A percentile compares a stretch with the other conserved stretches of the same genome.
Evolutionary conservation across 257 asterid genomes (phyloP).

Genomic region (Buddleja alternifolia): DNA sequence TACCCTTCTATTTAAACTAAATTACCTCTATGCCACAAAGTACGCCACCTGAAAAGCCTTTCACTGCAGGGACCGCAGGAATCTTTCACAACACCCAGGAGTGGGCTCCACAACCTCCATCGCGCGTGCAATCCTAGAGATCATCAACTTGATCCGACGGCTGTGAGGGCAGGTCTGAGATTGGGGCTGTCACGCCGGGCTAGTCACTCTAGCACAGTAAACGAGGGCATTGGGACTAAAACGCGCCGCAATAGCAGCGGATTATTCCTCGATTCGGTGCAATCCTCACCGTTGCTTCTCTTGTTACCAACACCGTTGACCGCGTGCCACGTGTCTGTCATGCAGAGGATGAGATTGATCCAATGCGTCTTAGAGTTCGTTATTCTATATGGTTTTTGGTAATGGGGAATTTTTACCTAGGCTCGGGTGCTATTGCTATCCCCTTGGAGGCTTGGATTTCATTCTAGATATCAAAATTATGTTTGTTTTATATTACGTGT

Average conservation of each 20-base stretch:
- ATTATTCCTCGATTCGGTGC: slow-evolving; percentile 24
- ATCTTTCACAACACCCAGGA: background rate
- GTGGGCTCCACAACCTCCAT: slow-evolving; percentile 13
- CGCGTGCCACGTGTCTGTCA: slow-evolving; percentile 24
- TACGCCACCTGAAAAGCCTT: slow-evolving; percentile 13
- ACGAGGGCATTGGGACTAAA: slow-evolving; percentile 52
- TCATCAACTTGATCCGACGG: slow-evolving; percentile 34
- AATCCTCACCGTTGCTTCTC: background rate
- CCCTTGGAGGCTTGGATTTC: too few species aligned
- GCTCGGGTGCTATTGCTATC: too few species aligned
- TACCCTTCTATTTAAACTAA: too few species aligned
- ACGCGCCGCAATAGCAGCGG: slow-evolving; percentile 51
- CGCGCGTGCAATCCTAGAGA: slow-evolving; percentile 37
- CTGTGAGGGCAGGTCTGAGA: slow-evolving; percentile 16
- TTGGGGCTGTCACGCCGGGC: slow-evolving; percentile 29
- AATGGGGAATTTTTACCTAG: too few species aligned
- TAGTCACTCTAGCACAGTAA: slow-evolving; percentile 34
- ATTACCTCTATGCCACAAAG: too few species aligned
- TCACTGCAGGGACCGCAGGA: background rate
- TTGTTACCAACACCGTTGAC: slow-evolving; percentile 23
- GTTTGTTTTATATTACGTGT: too few species aligned
- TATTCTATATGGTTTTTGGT: background rate
- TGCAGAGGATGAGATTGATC: slow-evolving; percentile 12
- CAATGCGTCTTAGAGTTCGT: background rate
- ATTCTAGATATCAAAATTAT: too few species aligned